phyloP scores from a whole-genome alignment of 1,284 basidiomycete genomes.

The Rhodotorula sp. region DNA sequence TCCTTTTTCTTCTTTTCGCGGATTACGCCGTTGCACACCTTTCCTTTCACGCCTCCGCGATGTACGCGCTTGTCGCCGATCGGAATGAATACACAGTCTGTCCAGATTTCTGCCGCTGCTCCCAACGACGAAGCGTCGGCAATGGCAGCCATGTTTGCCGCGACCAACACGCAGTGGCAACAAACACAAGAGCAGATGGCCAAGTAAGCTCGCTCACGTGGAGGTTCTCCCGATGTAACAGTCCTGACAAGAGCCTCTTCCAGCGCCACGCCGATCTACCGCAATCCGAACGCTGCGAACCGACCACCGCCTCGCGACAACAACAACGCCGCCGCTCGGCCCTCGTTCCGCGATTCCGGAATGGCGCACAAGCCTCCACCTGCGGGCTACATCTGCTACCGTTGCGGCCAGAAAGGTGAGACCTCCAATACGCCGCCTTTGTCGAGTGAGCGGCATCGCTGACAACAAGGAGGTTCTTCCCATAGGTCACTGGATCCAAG shows the following conservation, averaged over 20 bases:
- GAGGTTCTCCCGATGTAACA: not conserved
- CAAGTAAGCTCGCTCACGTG: constrained; percentile 50
- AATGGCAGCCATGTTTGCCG: constrained; percentile 95
- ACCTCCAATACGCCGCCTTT: constrained; percentile 13
- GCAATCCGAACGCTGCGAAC: constrained; percentile 32
- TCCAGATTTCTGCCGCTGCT: constrained; percentile 34
- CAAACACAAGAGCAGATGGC: constrained; percentile 97
- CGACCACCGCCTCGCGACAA: constrained; percentile 5
- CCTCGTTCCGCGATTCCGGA: constrained; percentile 30
- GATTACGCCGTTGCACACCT: not conserved
- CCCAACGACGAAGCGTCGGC: constrained; percentile 71
- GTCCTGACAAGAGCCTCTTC: not conserved
- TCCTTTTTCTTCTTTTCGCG: not conserved
- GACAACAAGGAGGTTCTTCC: not conserved
- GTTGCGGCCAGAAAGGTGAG: constrained; percentile 95
- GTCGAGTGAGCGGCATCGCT: constrained; percentile 7
- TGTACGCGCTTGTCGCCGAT: not conserved
- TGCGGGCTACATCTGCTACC: constrained; percentile 96
- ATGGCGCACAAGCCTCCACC: constrained; percentile 58
- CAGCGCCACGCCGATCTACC: constrained; percentile 72
- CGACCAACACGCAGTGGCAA: constrained; percentile 86
- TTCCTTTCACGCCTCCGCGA: not conserved
- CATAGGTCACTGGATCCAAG: constrained; percentile 97
- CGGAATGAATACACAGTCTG: constrained; percentile 5
- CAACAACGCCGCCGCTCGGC: constrained; percentile 41